A percentile compares a stretch with the other conserved stretches of the same genome.
These are phyloP conservation scores for Colletotrichum sp. DNA, from an alignment of 2,329 filamentous ascomycete genomes.

Conservation along the genomic window DNA sequence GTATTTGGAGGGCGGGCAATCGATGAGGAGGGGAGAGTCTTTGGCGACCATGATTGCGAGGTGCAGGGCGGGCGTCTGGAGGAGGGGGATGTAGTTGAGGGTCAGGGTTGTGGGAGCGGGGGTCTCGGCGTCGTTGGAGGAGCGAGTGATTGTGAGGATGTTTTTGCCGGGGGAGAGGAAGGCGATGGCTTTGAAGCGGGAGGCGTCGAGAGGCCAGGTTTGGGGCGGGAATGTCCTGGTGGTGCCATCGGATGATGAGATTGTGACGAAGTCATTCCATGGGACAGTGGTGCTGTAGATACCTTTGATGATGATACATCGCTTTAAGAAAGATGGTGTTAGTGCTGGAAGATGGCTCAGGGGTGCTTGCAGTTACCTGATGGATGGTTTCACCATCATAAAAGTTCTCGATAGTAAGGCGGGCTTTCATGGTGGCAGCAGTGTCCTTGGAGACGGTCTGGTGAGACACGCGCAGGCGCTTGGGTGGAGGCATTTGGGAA, in stretches of 20 bases:
- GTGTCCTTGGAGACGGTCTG: background rate
- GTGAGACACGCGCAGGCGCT: background rate
- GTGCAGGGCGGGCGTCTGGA: conserved; percentile 67
- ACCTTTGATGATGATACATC: conserved; percentile 13
- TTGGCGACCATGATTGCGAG: conserved; percentile 72
- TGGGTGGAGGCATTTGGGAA: background rate
- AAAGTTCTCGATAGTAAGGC: background rate
- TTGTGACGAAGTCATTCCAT: background rate
- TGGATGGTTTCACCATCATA: background rate
- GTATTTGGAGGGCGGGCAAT: conserved; percentile 67
- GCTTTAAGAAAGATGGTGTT: background rate
- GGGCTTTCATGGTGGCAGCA: background rate
- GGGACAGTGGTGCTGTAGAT: background rate
- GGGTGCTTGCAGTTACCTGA: background rate
- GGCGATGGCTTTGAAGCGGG: conserved; percentile 1
- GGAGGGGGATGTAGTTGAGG: conserved; percentile 59
- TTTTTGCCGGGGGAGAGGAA: conserved; percentile 9
- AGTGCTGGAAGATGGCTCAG: background rate
- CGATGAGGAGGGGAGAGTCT: conserved; percentile 72
- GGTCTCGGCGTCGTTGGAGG: too few relatives aligned
- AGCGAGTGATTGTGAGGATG: background rate
- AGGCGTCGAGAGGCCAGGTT: background rate
- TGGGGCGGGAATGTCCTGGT: conserved; percentile 3
- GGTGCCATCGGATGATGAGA: background rate
- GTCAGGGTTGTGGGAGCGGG: background rate